A percentile compares a stretch with the other conserved stretches of the same genome.
Evolutionary conservation across 73 alveolate species (phyloP).

Genomic region (Paramecium sonneborni): DNA sequence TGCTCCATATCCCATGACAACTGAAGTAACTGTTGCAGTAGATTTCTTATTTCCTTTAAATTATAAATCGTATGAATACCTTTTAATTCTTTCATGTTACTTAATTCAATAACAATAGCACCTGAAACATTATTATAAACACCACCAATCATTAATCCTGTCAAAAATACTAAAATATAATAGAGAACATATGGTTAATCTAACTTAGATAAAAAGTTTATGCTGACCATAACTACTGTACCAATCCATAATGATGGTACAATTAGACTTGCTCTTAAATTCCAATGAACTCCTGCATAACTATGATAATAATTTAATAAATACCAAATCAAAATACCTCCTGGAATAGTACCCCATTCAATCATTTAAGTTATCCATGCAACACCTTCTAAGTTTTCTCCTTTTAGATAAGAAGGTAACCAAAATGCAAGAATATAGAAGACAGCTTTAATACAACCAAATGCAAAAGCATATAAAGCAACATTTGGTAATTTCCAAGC

Average conservation of each 20-base stretch:
- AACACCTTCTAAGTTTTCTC: neutral
- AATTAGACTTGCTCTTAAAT: slow-evolving; percentile 12
- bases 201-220: neutral
- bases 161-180: slow-evolving; percentile 20
- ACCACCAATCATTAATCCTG: slow-evolving; percentile 30
- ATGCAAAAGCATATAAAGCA: slow-evolving; percentile 51
- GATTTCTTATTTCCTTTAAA: neutral
- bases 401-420: slow-evolving; percentile 39
- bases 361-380: slow-evolving; percentile 36
- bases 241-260: slow-evolving; percentile 53
- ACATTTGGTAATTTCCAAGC: slow-evolving; percentile 57
- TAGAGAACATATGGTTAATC: neutral
- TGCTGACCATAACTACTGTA: slow-evolving; percentile 24
- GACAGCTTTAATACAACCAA: slow-evolving; percentile 46
- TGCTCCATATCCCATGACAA: slow-evolving; percentile 56
- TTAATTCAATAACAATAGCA: slow-evolving; percentile 14
- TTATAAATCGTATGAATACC: neutral
- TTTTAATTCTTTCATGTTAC: slow-evolving; percentile 7
- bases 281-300: slow-evolving; percentile 44
- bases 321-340: slow-evolving; percentile 26
- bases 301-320: neutral
- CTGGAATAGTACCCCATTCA: slow-evolving; percentile 51
- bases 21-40: slow-evolving; percentile 40
- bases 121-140: slow-evolving; percentile 8
- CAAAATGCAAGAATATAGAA: slow-evolving; percentile 39